Percentiles rank a stretch among this genome's conserved stretches.
Conservation (phyloP, 805 yeast species). For the Saturnispora bothae region DNA sequence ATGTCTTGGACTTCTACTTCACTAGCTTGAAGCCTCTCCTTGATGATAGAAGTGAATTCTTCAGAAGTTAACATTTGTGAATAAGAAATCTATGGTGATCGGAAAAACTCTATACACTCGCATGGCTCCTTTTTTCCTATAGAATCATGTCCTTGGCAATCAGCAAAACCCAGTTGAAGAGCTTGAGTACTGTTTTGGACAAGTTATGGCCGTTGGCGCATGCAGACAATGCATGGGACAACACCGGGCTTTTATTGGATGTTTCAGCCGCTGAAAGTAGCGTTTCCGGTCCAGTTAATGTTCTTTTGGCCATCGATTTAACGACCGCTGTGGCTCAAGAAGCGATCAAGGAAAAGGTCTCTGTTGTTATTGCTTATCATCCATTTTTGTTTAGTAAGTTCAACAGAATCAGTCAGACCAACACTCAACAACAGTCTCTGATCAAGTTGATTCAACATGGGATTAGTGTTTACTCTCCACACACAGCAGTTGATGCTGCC, state of each 20-base stretch:
- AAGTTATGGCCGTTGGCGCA: constrained; percentile 67
- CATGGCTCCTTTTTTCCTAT: not conserved
- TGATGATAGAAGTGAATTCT: constrained; percentile 37
- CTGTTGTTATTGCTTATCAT: constrained; percentile 75
- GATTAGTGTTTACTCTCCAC: constrained; percentile 90
- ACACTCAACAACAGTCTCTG: constrained; percentile 61
- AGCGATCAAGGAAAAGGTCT: constrained; percentile 48
- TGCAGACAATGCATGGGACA: constrained; percentile 91
- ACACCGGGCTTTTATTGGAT: constrained; percentile 84
- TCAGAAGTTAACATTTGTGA: constrained; percentile 26
- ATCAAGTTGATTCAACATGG: constrained; percentile 62
- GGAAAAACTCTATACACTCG: not conserved
- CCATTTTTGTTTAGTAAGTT: constrained; percentile 90
- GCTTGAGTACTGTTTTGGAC: constrained; percentile 19
- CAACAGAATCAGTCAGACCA: constrained; percentile 49
- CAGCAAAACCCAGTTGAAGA: constrained; percentile 1
- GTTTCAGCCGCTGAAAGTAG: constrained; percentile 28
- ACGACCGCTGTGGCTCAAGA: constrained; percentile 79
- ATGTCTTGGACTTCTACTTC: constrained; percentile 68
- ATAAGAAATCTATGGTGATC: too few relatives aligned
- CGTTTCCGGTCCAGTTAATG: constrained; percentile 18
- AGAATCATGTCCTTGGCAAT: constrained; percentile 1
- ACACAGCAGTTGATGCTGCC: constrained; percentile 92
- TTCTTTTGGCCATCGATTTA: constrained; percentile 72
- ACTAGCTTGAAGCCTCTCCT: constrained; percentile 45